A percentile compares a stretch with the other conserved stretches of the same genome.
Conservation (phyloP, 2,329 filamentous ascomycete species). For the Stachybotrys chartarum region DNA sequence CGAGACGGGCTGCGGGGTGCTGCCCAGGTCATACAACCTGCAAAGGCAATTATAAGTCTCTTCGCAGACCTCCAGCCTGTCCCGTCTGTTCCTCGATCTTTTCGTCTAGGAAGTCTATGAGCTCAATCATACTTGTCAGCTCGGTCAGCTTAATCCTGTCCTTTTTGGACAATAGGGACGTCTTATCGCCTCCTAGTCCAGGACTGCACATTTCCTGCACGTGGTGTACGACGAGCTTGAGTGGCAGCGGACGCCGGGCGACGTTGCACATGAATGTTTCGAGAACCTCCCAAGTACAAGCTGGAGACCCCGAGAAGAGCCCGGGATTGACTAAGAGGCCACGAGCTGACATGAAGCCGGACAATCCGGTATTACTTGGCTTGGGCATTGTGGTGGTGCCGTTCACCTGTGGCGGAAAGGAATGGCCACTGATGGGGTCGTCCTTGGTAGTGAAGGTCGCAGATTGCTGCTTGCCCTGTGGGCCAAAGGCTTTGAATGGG, state of each 20-base stretch:
- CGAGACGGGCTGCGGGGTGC: not conserved
- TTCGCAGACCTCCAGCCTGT: slow-evolving; percentile 19
- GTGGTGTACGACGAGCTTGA: slow-evolving; percentile 59
- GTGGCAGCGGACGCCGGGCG: slow-evolving; percentile 50
- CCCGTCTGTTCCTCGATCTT: slow-evolving; percentile 31
- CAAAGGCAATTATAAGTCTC: slow-evolving; percentile 19
- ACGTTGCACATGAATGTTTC: slow-evolving; percentile 55
- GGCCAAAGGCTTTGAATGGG: slow-evolving; percentile 29
- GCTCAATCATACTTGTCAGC: slow-evolving; percentile 45
- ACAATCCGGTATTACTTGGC: slow-evolving; percentile 40
- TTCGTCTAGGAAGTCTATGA: slow-evolving; percentile 54
- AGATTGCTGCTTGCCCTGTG: slow-evolving; percentile 18
- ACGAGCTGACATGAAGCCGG: slow-evolving; percentile 64
- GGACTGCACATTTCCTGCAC: slow-evolving; percentile 59
- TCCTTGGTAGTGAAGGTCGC: slow-evolving; percentile 20
- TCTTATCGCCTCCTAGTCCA: slow-evolving; percentile 46
- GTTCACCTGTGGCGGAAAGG: not conserved
- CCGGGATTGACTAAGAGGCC: slow-evolving; percentile 62
- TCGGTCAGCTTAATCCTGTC: slow-evolving; percentile 45
- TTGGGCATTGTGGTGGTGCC: slow-evolving; percentile 8
- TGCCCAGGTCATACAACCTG: not conserved
- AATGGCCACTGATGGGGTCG: not conserved
- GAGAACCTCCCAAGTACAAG: slow-evolving; percentile 56
- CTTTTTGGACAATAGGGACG: slow-evolving; percentile 45
- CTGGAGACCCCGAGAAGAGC: slow-evolving; percentile 49